Conservation (phyloP, 257 asterid species). For the Penstemon eatonii region DNA sequence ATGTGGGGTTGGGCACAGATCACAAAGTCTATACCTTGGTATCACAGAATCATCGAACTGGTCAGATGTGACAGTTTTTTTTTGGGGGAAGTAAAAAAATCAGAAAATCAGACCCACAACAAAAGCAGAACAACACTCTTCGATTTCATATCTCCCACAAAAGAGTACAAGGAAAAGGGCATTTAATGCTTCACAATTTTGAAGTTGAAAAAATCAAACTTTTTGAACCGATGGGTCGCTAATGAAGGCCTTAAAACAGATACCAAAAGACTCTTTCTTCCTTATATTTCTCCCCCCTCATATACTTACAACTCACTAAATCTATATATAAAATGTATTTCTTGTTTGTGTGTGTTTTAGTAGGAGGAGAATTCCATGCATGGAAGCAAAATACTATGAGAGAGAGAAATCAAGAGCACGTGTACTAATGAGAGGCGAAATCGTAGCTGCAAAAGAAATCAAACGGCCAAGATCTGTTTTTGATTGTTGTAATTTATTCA, state of each 20-base stretch:
- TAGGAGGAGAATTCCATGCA: conserved; percentile 70
- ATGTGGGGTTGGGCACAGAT: too few relatives aligned
- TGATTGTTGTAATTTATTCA: too few relatives aligned
- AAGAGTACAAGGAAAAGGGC: too few relatives aligned
- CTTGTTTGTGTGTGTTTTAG: background rate
- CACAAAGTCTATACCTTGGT: too few relatives aligned
- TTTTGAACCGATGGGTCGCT: conserved; percentile 9
- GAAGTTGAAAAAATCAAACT: background rate
- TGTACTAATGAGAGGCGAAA: conserved; percentile 31
- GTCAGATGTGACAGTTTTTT: too few relatives aligned
- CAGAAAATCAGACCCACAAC: too few relatives aligned
- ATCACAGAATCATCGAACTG: too few relatives aligned
- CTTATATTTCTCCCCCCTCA: background rate
- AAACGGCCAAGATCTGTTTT: background rate
- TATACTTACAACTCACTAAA: too few relatives aligned
- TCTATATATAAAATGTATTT: background rate
- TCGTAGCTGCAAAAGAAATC: background rate
- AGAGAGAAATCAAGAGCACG: conserved; percentile 36
- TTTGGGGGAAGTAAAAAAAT: too few relatives aligned
- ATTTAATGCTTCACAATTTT: too few relatives aligned
- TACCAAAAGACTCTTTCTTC: background rate
- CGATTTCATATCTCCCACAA: too few relatives aligned
- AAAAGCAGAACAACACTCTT: too few relatives aligned
- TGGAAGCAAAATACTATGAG: conserved; percentile 56
- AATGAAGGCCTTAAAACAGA: conserved; percentile 33